phyloP scores from a whole-genome alignment of 2,329 filamentous ascomycete genomes.

The Myriosclerotinia curreyana region DNA sequence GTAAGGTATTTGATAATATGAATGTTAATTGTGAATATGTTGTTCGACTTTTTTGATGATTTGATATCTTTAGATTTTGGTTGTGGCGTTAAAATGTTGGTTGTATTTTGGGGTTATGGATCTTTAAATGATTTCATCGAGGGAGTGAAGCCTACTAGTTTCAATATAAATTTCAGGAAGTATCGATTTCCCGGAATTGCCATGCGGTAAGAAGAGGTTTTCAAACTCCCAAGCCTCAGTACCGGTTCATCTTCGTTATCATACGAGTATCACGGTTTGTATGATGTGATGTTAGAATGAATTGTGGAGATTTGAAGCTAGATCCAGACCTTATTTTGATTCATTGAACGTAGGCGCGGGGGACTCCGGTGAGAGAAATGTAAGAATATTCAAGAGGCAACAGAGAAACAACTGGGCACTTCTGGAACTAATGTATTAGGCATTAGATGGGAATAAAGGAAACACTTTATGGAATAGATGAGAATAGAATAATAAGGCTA shows the following conservation, averaged over 20 bases:
- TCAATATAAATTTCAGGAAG: constrained; percentile 8
- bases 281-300: constrained; percentile 23
- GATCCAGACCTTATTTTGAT: constrained; percentile 13
- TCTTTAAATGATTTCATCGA: constrained; percentile 18
- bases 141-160: background rate
- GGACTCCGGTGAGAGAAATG: constrained; percentile 19
- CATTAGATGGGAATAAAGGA: constrained; percentile 10
- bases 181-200: constrained; percentile 2
- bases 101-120: constrained; percentile 13
- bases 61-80: constrained; percentile 17
- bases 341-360: constrained; percentile 15
- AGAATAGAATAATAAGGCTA: background rate
- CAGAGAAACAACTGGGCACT: constrained; percentile 12
- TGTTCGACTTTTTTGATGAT: constrained; percentile 4
- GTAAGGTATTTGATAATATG: constrained; percentile 12
- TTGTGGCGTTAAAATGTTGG: constrained; percentile 18
- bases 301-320: constrained; percentile 19
- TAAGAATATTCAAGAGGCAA: background rate
- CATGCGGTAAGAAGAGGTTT: constrained; percentile 14
- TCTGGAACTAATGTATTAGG: background rate
- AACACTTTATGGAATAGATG: background rate
- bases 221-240: constrained; percentile 18
- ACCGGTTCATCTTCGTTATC: constrained; percentile 24
- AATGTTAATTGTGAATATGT: background rate
- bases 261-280: constrained; percentile 23